Evolutionary conservation across 2,329 filamentous ascomycete species (phyloP), one percentile per base, ranked within the genome.

Genomic region (Talaromyces sp.): DNA sequence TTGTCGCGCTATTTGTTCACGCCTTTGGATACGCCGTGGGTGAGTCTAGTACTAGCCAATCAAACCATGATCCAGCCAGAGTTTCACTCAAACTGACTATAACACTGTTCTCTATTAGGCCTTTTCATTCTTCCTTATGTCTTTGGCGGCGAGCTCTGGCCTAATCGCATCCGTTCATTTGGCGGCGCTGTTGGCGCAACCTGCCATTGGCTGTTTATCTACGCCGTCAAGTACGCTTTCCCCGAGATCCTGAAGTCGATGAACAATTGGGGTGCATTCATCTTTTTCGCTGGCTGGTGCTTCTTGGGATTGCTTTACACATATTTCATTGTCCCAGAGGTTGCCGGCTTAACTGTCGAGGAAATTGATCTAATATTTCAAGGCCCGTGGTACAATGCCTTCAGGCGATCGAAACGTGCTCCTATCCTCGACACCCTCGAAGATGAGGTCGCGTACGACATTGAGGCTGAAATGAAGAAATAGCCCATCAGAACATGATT

Each of bases 151-250:
- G 76, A 79, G 54, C 54, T 79, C 0, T 79, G 75, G 75, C 76
- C 77, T 4, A 77, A 78, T 54, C 68, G 68, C 4, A 70, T 79
- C 48, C 73, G 76, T 0, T 77, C 75, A 0, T 77, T 78, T 55
- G 75, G 76, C 19, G 66, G 62, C 3, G 71, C 76, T 1, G 39
- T 77, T 1, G 55, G 64, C 1, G 70, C 73, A 41, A 63, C 56
- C 3, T 76, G 75, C 51, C 75, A 77, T 60, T 76, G 74, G 76
- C 62, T 77, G 0, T 77, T 77, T 56, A 67, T 69, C 57, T 77
- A 68, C 42, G 75, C 64, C n/a, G 62, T 77, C 30, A 71, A 65
- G 20, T 63, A 61, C 10, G 71, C 61, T 4, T 58, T 65, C 1
- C 74, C 75, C 2, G 70, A 69, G 0, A 57, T 77, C 3, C 64